Conservation (phyloP, 305 asterid species). For the Plantago rigida region DNA sequence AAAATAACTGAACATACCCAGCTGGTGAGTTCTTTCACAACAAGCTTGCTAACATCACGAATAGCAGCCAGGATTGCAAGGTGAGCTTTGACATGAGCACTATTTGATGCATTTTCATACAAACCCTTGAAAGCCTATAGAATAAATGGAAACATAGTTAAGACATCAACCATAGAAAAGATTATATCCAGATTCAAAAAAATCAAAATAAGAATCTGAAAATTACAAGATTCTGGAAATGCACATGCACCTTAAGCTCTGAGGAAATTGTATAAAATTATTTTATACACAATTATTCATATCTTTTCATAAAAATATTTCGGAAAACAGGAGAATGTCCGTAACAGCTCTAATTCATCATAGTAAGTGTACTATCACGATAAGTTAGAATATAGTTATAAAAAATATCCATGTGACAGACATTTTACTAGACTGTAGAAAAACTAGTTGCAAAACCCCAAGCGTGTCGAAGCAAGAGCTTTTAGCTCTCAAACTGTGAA, state of each 20-base stretch:
- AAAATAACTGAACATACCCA: constrained; percentile 56
- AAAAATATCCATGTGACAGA: neutral
- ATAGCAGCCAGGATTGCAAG: constrained; percentile 74
- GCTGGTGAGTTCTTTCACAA: constrained; percentile 93
- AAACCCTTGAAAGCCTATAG: constrained; percentile 81
- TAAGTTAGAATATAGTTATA: neutral
- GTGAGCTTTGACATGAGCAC: constrained; percentile 64
- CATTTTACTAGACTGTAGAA: neutral
- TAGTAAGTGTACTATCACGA: neutral
- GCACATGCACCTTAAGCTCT: neutral
- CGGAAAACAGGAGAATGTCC: neutral
- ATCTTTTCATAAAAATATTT: too few relatives aligned
- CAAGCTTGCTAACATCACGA: constrained; percentile 98
- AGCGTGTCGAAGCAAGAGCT: too few relatives aligned
- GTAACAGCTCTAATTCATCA: neutral
- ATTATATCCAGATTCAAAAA: neutral
- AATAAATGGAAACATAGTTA: neutral
- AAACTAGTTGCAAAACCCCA: neutral
- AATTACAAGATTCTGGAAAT: neutral
- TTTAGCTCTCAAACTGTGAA: neutral
- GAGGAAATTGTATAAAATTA: too few relatives aligned
- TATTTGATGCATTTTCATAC: constrained; percentile 72
- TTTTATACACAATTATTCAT: too few relatives aligned
- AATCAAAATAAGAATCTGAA: neutral
- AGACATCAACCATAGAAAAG: too few relatives aligned